A percentile compares a stretch with the other conserved stretches of the same genome.
Conservation (phyloP, 345 rosid genomes). For the Dimocarpus longan region DNA sequence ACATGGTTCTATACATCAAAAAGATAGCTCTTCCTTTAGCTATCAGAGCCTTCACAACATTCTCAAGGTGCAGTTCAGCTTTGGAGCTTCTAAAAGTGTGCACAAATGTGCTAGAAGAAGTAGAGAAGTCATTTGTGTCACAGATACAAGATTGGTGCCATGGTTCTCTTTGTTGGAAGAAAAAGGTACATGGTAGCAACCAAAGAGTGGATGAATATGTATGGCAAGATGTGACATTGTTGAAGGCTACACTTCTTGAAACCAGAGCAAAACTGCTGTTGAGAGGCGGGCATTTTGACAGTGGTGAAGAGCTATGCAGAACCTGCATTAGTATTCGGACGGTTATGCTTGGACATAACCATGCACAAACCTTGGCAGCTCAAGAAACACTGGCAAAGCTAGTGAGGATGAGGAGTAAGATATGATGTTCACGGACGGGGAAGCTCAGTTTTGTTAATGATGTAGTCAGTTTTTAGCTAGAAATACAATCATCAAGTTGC, state of each 20-base stretch:
- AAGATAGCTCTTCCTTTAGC: conserved; percentile 85
- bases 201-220: conserved; percentile 79
- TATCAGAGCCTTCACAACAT: conserved; percentile 70
- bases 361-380: conserved; percentile 80
- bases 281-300: conserved; percentile 86
- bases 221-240: conserved; percentile 87
- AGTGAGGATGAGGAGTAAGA: conserved; percentile 92
- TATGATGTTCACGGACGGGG: conserved; percentile 31
- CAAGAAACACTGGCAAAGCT: conserved; percentile 89
- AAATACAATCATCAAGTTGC: conserved; percentile 12
- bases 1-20: conserved; percentile 77
- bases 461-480: conserved; percentile 21
- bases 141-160: conserved; percentile 90
- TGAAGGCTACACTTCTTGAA: conserved; percentile 79
- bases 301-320: conserved; percentile 82
- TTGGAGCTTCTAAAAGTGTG: conserved; percentile 85
- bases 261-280: conserved; percentile 84
- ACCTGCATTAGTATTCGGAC: conserved; percentile 90
- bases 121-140: conserved; percentile 85
- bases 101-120: conserved; percentile 87
- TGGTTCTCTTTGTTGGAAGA: conserved; percentile 87
- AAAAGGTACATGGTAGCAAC: conserved; percentile 49
- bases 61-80: conserved; percentile 87
- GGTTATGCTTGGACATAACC: conserved; percentile 91
- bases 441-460: conserved; percentile 38